Evolutionary conservation across 148 eudicot genomes (phyloP).

Genomic region (Fagopyrum esculentum): DNA sequence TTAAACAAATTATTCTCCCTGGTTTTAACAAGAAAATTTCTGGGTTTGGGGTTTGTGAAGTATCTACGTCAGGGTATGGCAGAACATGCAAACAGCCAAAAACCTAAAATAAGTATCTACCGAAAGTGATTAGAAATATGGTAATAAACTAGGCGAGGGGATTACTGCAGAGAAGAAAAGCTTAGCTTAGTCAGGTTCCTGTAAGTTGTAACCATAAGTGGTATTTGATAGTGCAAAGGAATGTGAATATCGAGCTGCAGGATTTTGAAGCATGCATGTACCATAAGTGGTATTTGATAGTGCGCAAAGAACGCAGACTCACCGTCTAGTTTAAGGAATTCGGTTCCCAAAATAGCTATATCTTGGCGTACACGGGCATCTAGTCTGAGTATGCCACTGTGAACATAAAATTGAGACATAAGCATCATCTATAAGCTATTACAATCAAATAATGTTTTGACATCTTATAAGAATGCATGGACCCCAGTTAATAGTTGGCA

Average conservation of each 20-base stretch:
- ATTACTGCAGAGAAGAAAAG: no score
- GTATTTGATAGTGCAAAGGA: background rate
- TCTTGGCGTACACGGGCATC: constrained; percentile 96
- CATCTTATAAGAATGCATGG: background rate
- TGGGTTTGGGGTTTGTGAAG: background rate
- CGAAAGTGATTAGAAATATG: background rate
- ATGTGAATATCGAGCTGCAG: background rate
- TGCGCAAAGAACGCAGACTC: constrained; percentile 12
- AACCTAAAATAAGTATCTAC: background rate
- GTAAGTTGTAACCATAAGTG: background rate
- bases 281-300: background rate
- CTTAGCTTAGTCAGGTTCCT: background rate
- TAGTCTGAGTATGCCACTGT: constrained; percentile 66
- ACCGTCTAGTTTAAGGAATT: constrained; percentile 93
- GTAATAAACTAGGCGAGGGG: no score
- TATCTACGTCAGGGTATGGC: background rate
- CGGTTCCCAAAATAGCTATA: constrained; percentile 78
- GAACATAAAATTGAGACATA: constrained; percentile 4
- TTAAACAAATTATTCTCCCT: background rate
- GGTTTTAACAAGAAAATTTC: background rate
- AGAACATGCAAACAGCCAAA: background rate
- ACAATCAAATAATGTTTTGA: background rate
- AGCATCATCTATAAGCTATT: background rate
- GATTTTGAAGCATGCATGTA: background rate
- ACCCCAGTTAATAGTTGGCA: background rate